Conservation (phyloP, 306 rosid genomes). For the Vachellia collinsii region DNA sequence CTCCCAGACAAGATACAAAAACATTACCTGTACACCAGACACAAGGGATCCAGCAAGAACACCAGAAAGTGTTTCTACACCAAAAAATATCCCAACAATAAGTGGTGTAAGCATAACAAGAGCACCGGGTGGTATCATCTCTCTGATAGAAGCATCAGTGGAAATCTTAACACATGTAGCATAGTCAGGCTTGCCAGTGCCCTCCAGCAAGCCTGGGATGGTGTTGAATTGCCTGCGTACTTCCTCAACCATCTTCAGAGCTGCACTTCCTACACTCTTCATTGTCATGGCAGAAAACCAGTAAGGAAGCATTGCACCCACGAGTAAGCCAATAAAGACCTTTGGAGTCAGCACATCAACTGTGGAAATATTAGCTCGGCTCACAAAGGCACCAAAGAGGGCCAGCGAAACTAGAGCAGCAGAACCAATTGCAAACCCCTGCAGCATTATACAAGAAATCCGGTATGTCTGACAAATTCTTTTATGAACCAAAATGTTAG, state of each 20-base stretch:
- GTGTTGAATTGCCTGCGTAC: conserved; percentile 30
- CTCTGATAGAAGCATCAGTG: conserved; percentile 74
- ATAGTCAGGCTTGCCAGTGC: conserved; percentile 62
- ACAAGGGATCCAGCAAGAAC: conserved; percentile 76
- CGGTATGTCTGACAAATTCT: neutral
- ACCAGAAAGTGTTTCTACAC: conserved; percentile 79
- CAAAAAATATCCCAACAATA: conserved; percentile 68
- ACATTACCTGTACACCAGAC: conserved; percentile 74
- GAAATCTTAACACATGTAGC: conserved; percentile 79
- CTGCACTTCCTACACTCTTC: conserved; percentile 32
- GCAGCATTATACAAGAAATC: conserved; percentile 2
- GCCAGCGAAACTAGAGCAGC: conserved; percentile 76
- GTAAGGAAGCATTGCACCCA: conserved; percentile 32
- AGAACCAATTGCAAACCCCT: conserved; percentile 78
- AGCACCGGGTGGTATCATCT: conserved; percentile 81
- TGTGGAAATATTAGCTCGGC: conserved; percentile 16
- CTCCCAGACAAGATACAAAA: conserved; percentile 4
- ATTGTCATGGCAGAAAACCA: conserved; percentile 28
- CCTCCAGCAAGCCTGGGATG: conserved; percentile 28
- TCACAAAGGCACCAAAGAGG: conserved; percentile 42
- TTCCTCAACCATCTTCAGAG: conserved; percentile 31
- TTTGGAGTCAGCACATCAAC: conserved; percentile 29
- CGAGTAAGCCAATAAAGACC: conserved; percentile 27
- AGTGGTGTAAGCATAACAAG: conserved; percentile 82
- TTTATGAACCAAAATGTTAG: neutral